These are phyloP conservation scores for Luvunga scandens DNA, from an alignment of 345 rosid genomes.

Conservation along the genomic window DNA sequence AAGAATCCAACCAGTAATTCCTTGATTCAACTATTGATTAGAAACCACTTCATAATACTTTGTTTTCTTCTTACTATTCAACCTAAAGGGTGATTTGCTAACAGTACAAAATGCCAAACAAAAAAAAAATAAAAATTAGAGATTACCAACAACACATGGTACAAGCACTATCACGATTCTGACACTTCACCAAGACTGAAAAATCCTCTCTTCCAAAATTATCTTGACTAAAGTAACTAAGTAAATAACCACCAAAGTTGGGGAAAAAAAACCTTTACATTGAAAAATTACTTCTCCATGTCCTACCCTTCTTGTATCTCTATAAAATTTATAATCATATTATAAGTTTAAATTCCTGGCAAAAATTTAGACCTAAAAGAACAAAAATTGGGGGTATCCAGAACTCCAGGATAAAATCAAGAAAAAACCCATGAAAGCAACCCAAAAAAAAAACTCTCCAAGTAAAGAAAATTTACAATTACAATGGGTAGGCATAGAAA, in stretches of 20 bases:
- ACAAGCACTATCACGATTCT: slow-evolving; percentile 22
- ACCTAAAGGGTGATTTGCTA: slow-evolving; percentile 1
- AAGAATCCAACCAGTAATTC: slow-evolving; percentile 4
- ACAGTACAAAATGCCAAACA: slow-evolving; percentile 22
- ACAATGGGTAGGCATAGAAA: slow-evolving; percentile 42
- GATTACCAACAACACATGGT: slow-evolving; percentile 25
- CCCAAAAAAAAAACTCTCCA: slow-evolving; percentile 6
- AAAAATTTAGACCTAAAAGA: slow-evolving; percentile 22
- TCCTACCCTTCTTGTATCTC: slow-evolving; percentile 10
- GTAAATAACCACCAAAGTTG: neutral
- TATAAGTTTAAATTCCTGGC: neutral
- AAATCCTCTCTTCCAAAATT: slow-evolving; percentile 13
- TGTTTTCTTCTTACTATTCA: neutral
- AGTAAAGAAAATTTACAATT: slow-evolving; percentile 21
- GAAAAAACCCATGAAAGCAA: slow-evolving; percentile 11
- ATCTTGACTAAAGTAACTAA: neutral
- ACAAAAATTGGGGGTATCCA: slow-evolving; percentile 32
- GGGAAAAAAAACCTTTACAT: slow-evolving; percentile 10
- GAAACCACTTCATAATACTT: neutral
- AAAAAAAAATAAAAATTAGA: slow-evolving; percentile 19
- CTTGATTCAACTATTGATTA: neutral
- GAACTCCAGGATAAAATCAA: slow-evolving; percentile 18
- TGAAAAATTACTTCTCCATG: slow-evolving; percentile 17
- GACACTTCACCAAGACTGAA: slow-evolving; percentile 34
- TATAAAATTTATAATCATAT: neutral